phyloP scores from a whole-genome alignment of 805 yeast species.

The Monosporozyma solicola region DNA sequence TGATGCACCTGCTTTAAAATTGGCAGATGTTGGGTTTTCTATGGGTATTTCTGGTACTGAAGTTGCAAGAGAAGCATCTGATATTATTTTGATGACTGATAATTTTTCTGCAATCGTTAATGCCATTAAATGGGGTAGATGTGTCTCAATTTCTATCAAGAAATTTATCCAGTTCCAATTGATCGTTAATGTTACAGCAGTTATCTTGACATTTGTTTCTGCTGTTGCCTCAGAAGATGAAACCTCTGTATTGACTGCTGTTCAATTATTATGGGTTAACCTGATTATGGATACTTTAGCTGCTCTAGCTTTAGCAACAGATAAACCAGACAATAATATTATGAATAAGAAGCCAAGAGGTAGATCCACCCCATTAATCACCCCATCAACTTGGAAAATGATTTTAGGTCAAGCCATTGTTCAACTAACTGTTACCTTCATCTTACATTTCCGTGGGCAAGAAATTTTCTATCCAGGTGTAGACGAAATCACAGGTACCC shows the following conservation, averaged over 20 bases:
- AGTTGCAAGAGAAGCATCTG: constrained; percentile 96
- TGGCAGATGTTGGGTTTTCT: constrained; percentile 96
- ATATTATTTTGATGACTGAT: constrained; percentile 86
- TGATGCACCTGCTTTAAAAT: constrained; percentile 94
- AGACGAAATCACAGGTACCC: constrained; percentile 31
- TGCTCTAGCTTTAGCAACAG: constrained; percentile 95
- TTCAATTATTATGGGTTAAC: constrained; percentile 94
- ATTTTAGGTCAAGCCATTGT: constrained; percentile 75
- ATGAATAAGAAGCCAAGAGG: constrained; percentile 80
- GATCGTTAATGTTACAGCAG: constrained; percentile 97
- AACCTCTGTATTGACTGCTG: constrained; percentile 88
- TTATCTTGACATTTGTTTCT: constrained; percentile 82
- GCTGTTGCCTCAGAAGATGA: constrained; percentile 80
- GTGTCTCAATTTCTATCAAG: constrained; percentile 88
- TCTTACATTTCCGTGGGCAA: constrained; percentile 70
- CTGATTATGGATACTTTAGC: constrained; percentile 97
- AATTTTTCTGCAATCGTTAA: constrained; percentile 91
- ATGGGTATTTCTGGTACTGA: constrained; percentile 99
- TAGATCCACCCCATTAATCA: constrained; percentile 65
- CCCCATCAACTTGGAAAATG: constrained; percentile 98
- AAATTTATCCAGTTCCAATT: constrained; percentile 94
- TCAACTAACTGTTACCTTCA: constrained; percentile 74
- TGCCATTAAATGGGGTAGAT: constrained; percentile 98
- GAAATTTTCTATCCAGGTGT: constrained; percentile 41
- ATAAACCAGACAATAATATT: constrained; percentile 81